Evolutionary conservation across 768 basidiomycete genomes (phyloP).

Genomic region (Coprinopsis cinerea): DNA sequence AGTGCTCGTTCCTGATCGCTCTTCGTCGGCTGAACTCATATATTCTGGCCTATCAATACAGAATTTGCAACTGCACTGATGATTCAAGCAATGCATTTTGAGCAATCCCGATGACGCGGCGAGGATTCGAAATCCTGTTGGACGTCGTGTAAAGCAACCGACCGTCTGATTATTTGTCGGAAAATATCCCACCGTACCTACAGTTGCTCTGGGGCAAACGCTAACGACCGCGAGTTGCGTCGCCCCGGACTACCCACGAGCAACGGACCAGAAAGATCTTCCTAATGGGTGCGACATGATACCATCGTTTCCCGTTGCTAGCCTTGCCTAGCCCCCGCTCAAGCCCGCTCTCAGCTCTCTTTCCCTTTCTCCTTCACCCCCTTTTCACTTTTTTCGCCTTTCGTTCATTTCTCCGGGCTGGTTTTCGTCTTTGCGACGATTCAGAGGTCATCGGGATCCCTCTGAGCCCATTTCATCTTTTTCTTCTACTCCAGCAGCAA

Average conservation of each 20-base stretch:
- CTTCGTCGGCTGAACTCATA: too few relatives aligned
- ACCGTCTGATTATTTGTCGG: background rate
- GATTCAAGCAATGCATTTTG: too few relatives aligned
- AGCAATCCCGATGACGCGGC: too few relatives aligned
- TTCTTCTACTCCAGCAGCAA: constrained; percentile 7
- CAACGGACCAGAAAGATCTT: background rate
- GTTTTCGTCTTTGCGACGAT: background rate
- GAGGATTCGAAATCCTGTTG: too few relatives aligned
- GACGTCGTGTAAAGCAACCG: background rate
- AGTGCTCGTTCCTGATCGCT: too few relatives aligned
- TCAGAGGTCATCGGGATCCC: too few relatives aligned
- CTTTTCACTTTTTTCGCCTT: background rate
- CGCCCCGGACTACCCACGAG: background rate
- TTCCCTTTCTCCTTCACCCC: background rate
- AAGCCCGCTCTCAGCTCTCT: background rate
- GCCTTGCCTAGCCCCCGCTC: background rate
- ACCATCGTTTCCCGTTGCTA: background rate
- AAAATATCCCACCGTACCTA: too few relatives aligned
- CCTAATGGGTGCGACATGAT: background rate
- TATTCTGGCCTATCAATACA: too few relatives aligned
- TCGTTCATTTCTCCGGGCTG: background rate
- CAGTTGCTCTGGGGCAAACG: too few relatives aligned
- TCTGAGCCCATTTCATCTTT: background rate
- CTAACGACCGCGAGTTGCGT: too few relatives aligned
- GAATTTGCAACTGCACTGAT: too few relatives aligned